Conservation (phyloP, 352 stramenopile species). For the Pythium volutum region DNA sequence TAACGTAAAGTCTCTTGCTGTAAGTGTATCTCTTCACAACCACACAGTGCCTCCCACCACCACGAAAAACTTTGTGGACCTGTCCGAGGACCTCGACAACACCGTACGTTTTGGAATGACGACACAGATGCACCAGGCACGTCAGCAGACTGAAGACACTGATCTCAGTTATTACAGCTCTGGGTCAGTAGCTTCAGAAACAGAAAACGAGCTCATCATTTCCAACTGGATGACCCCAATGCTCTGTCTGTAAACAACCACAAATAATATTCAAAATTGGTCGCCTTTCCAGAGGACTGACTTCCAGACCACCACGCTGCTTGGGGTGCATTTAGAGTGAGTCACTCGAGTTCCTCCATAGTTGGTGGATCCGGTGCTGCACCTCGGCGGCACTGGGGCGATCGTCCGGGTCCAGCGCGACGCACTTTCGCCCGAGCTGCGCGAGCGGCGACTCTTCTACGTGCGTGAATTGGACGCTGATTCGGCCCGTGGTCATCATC, state of each 20-base stretch:
- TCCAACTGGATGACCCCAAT: too few species aligned
- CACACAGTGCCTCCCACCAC: neutral
- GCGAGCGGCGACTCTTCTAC: neutral
- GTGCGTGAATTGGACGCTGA: constrained; percentile 18
- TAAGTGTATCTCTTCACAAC: neutral
- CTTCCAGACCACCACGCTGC: too few species aligned
- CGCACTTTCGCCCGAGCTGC: constrained; percentile 11
- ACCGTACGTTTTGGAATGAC: neutral
- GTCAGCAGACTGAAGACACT: neutral
- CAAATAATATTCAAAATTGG: too few species aligned
- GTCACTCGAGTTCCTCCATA: neutral
- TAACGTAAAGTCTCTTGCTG: too few species aligned
- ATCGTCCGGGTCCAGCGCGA: constrained; percentile 12
- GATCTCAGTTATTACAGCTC: neutral
- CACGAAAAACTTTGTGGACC: neutral
- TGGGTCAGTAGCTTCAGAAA: too few species aligned
- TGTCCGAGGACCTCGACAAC: too few species aligned
- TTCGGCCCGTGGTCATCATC: constrained; percentile 8
- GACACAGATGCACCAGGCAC: constrained; percentile 6
- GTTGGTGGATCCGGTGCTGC: constrained; percentile 16
- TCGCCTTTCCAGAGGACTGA: too few species aligned
- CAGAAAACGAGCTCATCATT: too few species aligned
- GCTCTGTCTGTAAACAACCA: too few species aligned
- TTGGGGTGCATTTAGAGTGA: neutral
- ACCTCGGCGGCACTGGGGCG: constrained; percentile 16